A percentile compares a stretch with the other conserved stretches of the same genome.
phyloP scores from a whole-genome alignment of 208 protist genomes.

The Trypanosoma brucei region DNA sequence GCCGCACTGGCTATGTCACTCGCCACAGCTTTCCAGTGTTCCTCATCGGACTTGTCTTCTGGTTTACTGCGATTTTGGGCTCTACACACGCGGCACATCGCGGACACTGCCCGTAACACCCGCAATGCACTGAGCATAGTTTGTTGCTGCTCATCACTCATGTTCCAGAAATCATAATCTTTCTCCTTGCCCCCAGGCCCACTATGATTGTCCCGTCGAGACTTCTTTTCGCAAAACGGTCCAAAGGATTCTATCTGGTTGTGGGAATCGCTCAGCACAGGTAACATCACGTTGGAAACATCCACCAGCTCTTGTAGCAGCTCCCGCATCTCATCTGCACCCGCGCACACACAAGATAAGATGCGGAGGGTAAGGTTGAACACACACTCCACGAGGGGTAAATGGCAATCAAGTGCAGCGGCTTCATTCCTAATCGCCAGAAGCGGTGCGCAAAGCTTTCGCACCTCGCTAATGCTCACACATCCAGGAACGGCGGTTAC shows the following conservation, averaged over 20 bases:
- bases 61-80: background rate
- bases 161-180: background rate
- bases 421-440: constrained; percentile 10
- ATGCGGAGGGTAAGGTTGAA: constrained; percentile 22
- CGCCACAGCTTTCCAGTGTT: background rate
- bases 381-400: constrained; percentile 29
- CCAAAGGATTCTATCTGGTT: constrained; percentile 11
- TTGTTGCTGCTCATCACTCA: background rate
- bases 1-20: constrained; percentile 9
- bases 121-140: background rate
- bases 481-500: constrained; percentile 3
- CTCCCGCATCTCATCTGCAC: background rate
- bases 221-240: background rate
- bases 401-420: constrained; percentile 20
- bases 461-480: constrained; percentile 9
- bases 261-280: constrained; percentile 16
- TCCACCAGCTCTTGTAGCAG: constrained; percentile 1
- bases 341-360: constrained; percentile 10
- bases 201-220: background rate
- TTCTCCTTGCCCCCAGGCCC: background rate
- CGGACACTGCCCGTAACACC: constrained; percentile 12
- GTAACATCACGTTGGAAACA: constrained; percentile 5
- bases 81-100: constrained; percentile 18
- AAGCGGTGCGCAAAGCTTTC: constrained; percentile 2
- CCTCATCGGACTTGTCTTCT: background rate